phyloP scores from a whole-genome alignment of 2,329 filamentous ascomycete genomes.

The Knoxdaviesia proteae region DNA sequence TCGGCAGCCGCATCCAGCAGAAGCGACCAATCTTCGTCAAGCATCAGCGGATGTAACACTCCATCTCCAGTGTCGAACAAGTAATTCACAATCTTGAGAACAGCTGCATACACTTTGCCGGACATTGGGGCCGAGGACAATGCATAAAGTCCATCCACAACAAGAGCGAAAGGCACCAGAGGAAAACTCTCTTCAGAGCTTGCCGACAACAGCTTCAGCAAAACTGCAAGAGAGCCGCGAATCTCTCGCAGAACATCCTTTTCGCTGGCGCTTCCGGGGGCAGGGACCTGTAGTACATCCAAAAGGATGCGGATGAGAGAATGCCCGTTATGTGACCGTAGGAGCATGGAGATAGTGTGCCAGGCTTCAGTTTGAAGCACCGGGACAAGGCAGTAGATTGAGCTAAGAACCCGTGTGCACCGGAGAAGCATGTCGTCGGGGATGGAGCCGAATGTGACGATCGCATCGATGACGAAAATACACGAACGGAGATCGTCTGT shows the following conservation, averaged over 20 bases:
- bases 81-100: conserved; percentile 31
- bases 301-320: conserved; percentile 45
- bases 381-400: conserved; percentile 46
- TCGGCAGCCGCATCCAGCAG: conserved; percentile 37
- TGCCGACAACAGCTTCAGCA: conserved; percentile 42
- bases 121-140: conserved; percentile 23
- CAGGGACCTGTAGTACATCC: conserved; percentile 33
- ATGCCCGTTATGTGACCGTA: conserved; percentile 54
- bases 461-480: conserved; percentile 45
- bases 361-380: conserved; percentile 42
- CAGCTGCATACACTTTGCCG: conserved; percentile 22
- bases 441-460: conserved; percentile 53
- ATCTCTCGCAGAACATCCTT: conserved; percentile 34
- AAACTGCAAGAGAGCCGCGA: conserved; percentile 39
- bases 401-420: conserved; percentile 51
- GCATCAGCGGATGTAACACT: conserved; percentile 31
- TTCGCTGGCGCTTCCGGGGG: conserved; percentile 21
- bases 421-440: conserved; percentile 39
- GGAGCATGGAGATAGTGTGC: conserved; percentile 49
- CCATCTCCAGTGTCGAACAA: conserved; percentile 31
- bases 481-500: conserved; percentile 45
- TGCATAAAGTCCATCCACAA: conserved; percentile 35
- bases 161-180: conserved; percentile 32
- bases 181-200: conserved; percentile 39
- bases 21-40: conserved; percentile 45